A percentile compares a stretch with the other conserved stretches of the same genome.
Conservation (phyloP, 192 early-diverging fungal species). For the Obelidium mucronatum region DNA sequence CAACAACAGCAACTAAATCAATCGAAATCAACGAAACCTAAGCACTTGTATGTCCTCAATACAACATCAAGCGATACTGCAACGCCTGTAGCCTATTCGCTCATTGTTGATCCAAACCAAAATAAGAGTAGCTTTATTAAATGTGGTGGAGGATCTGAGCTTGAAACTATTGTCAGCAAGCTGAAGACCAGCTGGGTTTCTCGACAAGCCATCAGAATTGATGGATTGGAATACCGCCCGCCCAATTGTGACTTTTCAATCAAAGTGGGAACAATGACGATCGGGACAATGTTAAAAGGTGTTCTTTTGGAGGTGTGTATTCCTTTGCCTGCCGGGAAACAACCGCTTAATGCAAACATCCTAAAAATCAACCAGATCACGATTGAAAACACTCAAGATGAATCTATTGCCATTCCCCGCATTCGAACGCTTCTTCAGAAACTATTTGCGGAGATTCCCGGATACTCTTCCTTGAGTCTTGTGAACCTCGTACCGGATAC, state of each 20-base stretch:
- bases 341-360: not conserved
- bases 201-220: conserved; percentile 23
- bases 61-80: not conserved
- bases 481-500: not conserved
- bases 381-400: not conserved
- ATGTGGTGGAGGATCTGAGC: not conserved
- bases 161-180: conserved; percentile 22
- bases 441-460: conserved; percentile 17
- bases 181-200: conserved; percentile 17
- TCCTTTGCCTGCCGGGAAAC: not conserved
- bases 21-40: not conserved
- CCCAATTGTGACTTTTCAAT: conserved; percentile 13
- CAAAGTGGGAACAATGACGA: conserved; percentile 16
- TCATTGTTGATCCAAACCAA: not conserved
- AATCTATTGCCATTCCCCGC: not conserved
- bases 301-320: conserved; percentile 20
- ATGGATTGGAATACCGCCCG: not conserved
- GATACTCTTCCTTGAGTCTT: conserved; percentile 1
- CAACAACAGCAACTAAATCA: not conserved
- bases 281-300: conserved; percentile 21
- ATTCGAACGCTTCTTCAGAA: not conserved
- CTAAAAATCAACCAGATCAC: not conserved
- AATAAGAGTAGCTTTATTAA: not conserved
- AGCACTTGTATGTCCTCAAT: conserved; percentile 1
- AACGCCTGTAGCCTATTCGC: not conserved